Base-by-base conservation (phyloP, 495 filamentous ascomycete genomes). In the Oidiodendron maius region DNA sequence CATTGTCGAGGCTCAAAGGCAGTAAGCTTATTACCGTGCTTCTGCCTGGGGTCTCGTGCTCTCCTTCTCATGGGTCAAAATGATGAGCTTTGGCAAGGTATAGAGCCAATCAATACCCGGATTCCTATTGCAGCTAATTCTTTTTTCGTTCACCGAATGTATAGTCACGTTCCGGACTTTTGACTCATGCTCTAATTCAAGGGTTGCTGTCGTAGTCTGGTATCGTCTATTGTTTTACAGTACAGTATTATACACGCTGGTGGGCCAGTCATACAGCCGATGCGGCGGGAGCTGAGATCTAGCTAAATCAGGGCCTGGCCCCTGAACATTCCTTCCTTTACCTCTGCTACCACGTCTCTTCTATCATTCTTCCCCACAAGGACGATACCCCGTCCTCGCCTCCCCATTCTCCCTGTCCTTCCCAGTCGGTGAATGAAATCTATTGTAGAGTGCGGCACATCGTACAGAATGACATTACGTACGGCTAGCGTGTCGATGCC, bases 371-470 rank as follows among this genome's bases (percentile, higher is more conserved):
- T 91, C 50, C 91, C 93, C 10, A 96, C 87, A 38, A 98, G 67
- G 34, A 97, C 89, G 51, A 96, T 78, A 20, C 89, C 93, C 53
- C 89, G 75, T 34, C 93, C 94, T 61, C 93, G 76, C 58, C 89
- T 78, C 2, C 89, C 88, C 93, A 97, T 96, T 24, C 93, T 76
- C 15, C 93, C 93, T 0, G 90, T 87, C 55, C 93, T 74, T 41
- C 93, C 93, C 17, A 97, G 74, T 16, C 94, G 84, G 63, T 97
- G 93, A 59, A 97, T 95, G 58, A 98, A 96, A 68, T 98, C 93
- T 49, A 97, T 89, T 0, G 89, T 93, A 2, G 84, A 91, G 59
- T 96, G 91, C 8, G 93, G 93, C 20, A 97, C 91, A 64, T 97
- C 90, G 63, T 94, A 96, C 22, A 98, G 67, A 38, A 98, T 78